Percentiles rank a stretch among this genome's conserved stretches.
phyloP scores from a whole-genome alignment of 306 rosid species.

The Vigna mungo region DNA sequence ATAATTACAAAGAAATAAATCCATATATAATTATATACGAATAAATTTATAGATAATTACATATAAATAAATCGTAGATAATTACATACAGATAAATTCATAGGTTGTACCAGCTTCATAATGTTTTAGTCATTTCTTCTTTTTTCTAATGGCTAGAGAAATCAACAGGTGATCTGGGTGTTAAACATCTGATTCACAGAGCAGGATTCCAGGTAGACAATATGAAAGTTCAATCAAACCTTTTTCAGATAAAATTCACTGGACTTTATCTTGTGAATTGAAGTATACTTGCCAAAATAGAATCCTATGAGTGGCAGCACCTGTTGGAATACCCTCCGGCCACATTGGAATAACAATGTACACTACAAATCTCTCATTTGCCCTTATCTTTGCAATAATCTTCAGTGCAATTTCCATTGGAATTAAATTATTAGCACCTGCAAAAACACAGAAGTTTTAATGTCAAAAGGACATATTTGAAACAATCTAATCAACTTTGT shows the following conservation, averaged over 20 bases:
- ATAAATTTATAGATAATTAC: too few relatives aligned
- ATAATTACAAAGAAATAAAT: too few relatives aligned
- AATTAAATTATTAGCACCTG: slow-evolving; percentile 97
- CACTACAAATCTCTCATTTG: slow-evolving; percentile 89
- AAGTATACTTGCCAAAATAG: slow-evolving; percentile 95
- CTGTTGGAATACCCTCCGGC: slow-evolving; percentile 99
- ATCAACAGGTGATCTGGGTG: not conserved
- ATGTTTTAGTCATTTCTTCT: slow-evolving; percentile 12
- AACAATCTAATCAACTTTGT: slow-evolving; percentile 12
- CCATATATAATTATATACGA: too few relatives aligned
- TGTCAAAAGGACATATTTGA: slow-evolving; percentile 14
- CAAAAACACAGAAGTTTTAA: slow-evolving; percentile 42
- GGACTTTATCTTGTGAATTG: slow-evolving; percentile 33
- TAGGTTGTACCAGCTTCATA: not conserved
- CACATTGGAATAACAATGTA: slow-evolving; percentile 98
- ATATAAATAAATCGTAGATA: too few relatives aligned
- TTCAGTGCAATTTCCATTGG: slow-evolving; percentile 98
- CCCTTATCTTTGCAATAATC: slow-evolving; percentile 88
- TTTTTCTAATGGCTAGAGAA: not conserved
- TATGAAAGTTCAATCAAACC: slow-evolving; percentile 23
- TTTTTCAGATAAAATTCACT: not conserved
- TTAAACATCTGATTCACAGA: slow-evolving; percentile 8
- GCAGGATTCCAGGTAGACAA: slow-evolving; percentile 1
- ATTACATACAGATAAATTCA: too few relatives aligned
- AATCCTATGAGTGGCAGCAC: slow-evolving; percentile 90